A percentile compares a stretch with the other conserved stretches of the same genome.
phyloP scores from a whole-genome alignment of 2,329 filamentous ascomycete genomes.

The Tolypocladium ophioglossoides region DNA sequence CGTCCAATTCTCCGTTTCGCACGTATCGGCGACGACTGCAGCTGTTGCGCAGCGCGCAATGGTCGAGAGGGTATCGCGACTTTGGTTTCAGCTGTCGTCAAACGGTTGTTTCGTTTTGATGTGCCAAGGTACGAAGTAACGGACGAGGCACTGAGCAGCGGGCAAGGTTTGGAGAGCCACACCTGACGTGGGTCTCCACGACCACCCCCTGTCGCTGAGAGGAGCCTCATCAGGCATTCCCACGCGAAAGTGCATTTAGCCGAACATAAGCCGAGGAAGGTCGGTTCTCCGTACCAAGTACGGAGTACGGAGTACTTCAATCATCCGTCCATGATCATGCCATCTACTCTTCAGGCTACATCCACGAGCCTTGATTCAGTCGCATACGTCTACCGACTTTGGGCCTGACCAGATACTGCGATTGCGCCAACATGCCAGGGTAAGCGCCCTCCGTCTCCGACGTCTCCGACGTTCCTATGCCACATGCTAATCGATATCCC shows the following conservation, averaged over 20 bases:
- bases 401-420: not conserved
- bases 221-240: not conserved
- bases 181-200: not conserved
- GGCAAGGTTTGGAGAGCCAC: not conserved
- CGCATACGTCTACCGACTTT: not conserved
- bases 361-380: not conserved
- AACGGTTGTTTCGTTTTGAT: not conserved
- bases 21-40: not conserved
- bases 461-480: not conserved
- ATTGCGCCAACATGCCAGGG: not conserved
- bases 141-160: not conserved
- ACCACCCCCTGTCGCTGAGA: not conserved
- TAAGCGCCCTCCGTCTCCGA: not conserved
- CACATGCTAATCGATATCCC: not conserved
- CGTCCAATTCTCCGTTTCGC: not conserved
- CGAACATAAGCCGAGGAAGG: not conserved
- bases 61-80: not conserved
- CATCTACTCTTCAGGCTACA: not conserved
- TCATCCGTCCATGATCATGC: not conserved
- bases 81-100: not conserved
- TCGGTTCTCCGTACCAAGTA: too few species aligned
- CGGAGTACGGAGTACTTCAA: too few species aligned
- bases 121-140: not conserved
- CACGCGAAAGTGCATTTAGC: not conserved
- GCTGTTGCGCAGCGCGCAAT: not conserved